Conservation (phyloP, 345 rosid genomes). For the Hibiscus syriacus region DNA sequence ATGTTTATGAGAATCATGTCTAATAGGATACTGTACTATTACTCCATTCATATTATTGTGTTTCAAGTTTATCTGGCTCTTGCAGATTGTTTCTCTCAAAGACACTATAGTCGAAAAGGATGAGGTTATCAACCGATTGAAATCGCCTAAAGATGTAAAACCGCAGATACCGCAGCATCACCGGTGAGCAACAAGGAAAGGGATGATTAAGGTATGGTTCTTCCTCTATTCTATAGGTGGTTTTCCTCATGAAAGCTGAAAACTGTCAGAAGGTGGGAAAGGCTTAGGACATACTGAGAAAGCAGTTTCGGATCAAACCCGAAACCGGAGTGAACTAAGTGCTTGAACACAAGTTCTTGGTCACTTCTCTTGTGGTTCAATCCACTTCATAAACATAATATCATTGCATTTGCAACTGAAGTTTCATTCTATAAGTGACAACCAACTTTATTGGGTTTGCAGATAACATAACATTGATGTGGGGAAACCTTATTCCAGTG, state of each 20-base stretch:
- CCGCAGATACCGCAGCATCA: no score
- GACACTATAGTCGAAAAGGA: constrained; percentile 34
- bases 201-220: no score
- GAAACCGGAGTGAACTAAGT: no score
- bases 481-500: background rate
- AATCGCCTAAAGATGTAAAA: no score
- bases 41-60: background rate
- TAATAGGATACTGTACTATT: background rate
- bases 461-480: background rate
- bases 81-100: constrained; percentile 71
- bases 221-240: no score
- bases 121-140: no score
- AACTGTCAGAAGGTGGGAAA: no score
- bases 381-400: no score
- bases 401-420: background rate
- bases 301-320: constrained; percentile 21
- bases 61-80: background rate
- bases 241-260: background rate
- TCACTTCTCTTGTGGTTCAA: no score
- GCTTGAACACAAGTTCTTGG: no score
- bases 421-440: background rate
- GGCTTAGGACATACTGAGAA: constrained; percentile 30
- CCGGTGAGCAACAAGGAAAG: no score
- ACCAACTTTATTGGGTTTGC: background rate
- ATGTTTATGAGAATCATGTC: background rate